Percentiles rank a stretch among this genome's conserved stretches.
Evolutionary conservation across 2,329 filamentous ascomycete genomes (phyloP).

Genomic region (Paecilomyces sp.): DNA sequence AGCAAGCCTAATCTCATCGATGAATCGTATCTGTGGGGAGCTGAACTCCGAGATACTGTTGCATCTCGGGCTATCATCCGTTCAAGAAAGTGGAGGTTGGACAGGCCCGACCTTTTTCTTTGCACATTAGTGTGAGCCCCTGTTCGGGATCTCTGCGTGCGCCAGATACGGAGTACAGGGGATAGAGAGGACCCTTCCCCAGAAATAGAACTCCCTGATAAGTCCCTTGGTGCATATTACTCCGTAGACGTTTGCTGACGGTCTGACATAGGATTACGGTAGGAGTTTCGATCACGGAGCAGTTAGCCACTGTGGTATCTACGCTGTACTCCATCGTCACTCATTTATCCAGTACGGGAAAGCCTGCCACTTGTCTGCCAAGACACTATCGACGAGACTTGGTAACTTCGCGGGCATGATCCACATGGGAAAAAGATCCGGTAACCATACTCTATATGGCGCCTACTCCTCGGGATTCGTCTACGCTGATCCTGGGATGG

Average conservation of each 20-base stretch:
- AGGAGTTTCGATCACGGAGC: not conserved
- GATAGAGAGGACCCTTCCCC: not conserved
- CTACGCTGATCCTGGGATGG: not conserved
- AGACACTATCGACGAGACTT: not conserved
- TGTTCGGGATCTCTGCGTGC: not conserved
- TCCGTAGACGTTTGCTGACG: not conserved
- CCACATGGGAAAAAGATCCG: not conserved
- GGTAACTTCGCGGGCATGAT: not conserved
- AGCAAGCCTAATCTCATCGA: not conserved
- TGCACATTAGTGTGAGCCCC: not conserved
- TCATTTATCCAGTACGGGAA: not conserved
- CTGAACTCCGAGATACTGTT: not conserved
- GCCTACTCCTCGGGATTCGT: not conserved
- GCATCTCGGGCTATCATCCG: not conserved
- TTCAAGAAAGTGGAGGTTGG: not conserved
- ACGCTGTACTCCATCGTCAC: no score
- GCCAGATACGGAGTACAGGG: no score
- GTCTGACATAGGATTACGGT: not conserved
- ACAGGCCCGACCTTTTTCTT: not conserved
- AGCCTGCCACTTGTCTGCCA: not conserved
- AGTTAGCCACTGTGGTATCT: not conserved
- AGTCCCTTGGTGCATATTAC: not conserved
- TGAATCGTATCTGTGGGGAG: not conserved
- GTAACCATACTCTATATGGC: not conserved
- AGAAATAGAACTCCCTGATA: not conserved